Conservation (phyloP, 2,329 filamentous ascomycete genomes). For the Cercospora zeae-maydis region DNA sequence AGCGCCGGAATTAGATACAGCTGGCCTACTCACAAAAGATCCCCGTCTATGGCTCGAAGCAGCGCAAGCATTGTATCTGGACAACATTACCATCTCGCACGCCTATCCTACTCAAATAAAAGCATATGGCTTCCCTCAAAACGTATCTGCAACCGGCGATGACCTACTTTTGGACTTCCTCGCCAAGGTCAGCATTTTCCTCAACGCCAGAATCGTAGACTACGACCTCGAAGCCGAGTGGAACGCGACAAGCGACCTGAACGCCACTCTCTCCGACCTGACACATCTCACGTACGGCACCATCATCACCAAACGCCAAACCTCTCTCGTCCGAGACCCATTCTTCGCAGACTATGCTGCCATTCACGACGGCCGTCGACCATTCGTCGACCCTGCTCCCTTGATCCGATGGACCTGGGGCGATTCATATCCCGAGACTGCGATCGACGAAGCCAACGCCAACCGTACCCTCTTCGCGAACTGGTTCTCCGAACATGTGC, state of each 20-base stretch:
- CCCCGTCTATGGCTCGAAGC: conserved; percentile 44
- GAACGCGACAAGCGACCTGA: conserved; percentile 33
- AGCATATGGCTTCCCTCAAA: conserved; percentile 44
- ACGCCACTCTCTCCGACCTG: conserved; percentile 36
- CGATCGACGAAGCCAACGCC: conserved; percentile 43
- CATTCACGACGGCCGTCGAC: conserved; percentile 44
- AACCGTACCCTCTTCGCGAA: conserved; percentile 51
- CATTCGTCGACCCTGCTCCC: conserved; percentile 51
- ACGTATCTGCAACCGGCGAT: conserved; percentile 38
- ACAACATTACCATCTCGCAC: conserved; percentile 44
- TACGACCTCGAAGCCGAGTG: conserved; percentile 41
- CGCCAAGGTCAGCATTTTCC: conserved; percentile 42
- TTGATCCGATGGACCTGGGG: conserved; percentile 49
- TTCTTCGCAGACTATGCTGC: conserved; percentile 52
- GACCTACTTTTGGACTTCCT: conserved; percentile 44
- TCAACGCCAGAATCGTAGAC: conserved; percentile 39
- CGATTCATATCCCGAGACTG: conserved; percentile 39
- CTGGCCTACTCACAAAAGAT: conserved; percentile 47
- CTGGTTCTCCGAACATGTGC: conserved; percentile 50
- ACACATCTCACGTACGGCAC: conserved; percentile 47
- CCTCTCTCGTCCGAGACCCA: conserved; percentile 45
- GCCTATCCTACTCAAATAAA: conserved; percentile 44
- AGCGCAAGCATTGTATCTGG: conserved; percentile 44
- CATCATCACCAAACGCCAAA: conserved; percentile 49
- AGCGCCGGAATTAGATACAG: conserved; percentile 47